Conservation (phyloP, 23 red algal genomes). For the Chondrus crispus region DNA sequence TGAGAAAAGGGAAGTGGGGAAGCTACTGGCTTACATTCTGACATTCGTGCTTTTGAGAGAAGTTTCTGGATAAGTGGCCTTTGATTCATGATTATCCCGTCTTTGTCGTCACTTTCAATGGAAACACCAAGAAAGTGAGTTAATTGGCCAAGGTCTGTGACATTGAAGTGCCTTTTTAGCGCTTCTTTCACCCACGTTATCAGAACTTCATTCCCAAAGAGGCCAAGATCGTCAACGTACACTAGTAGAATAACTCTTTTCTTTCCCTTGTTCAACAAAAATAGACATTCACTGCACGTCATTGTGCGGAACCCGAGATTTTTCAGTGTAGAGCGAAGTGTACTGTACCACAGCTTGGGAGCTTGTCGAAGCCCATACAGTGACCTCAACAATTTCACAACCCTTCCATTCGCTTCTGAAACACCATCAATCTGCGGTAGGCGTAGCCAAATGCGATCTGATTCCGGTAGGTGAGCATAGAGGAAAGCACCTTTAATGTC, state of each 20-base stretch:
- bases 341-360: constrained; percentile 8
- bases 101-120: not conserved
- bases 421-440: not conserved
- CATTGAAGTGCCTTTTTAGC: not conserved
- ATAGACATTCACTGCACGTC: not conserved
- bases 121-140: not conserved
- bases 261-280: not conserved
- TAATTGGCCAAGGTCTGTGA: not conserved
- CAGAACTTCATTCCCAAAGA: not conserved
- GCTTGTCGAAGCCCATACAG: not conserved
- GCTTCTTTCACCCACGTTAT: not conserved
- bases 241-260: not conserved
- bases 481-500: constrained; percentile 11
- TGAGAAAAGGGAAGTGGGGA: not conserved
- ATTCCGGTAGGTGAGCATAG: not conserved
- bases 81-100: not conserved
- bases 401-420: not conserved
- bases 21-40: not conserved
- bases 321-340: not conserved
- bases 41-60: not conserved
- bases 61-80: not conserved
- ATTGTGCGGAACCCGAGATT: not conserved
- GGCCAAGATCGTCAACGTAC: not conserved
- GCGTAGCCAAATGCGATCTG: not conserved
- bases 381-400: not conserved